phyloP scores from a whole-genome alignment of 441 rosid genomes.

The Populus tomentosa region DNA sequence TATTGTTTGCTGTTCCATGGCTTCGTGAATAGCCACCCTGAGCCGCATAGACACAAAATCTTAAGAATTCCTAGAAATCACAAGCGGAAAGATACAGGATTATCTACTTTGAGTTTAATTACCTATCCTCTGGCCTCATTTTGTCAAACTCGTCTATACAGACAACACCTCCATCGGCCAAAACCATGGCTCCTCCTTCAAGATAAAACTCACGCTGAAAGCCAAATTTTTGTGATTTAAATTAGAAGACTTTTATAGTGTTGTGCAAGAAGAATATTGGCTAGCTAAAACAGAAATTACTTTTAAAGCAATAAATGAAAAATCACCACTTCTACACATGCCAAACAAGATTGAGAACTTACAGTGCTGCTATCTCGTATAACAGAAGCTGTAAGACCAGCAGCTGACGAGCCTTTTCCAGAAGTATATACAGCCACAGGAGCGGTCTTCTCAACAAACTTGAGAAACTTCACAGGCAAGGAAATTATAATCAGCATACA shows the following conservation, averaged over 20 bases:
- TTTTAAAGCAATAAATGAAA: background rate
- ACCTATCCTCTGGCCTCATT: slow-evolving; percentile 99
- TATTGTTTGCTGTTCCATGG: slow-evolving; percentile 99
- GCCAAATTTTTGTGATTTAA: slow-evolving; percentile 10
- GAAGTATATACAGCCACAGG: slow-evolving; percentile 97
- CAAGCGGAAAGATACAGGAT: slow-evolving; percentile 2
- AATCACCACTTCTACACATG: background rate
- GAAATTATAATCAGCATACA: slow-evolving; percentile 1
- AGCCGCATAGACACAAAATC: slow-evolving; percentile 2
- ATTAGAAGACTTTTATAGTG: slow-evolving; percentile 15
- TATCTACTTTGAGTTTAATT: slow-evolving; percentile 16
- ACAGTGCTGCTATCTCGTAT: slow-evolving; percentile 84
- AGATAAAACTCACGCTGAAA: slow-evolving; percentile 93
- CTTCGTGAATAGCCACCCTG: slow-evolving; percentile 99
- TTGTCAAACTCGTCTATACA: slow-evolving; percentile 98
- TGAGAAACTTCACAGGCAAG: slow-evolving; percentile 59
- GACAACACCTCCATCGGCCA: slow-evolving; percentile 99
- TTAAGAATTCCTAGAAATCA: slow-evolving; percentile 1
- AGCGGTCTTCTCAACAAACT: slow-evolving; percentile 97
- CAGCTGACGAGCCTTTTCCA: slow-evolving; percentile 97
- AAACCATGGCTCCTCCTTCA: slow-evolving; percentile 99
- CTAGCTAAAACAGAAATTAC: background rate
- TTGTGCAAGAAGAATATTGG: background rate
- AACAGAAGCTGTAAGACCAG: slow-evolving; percentile 99
- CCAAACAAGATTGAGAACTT: slow-evolving; percentile 28